Evolutionary conservation across 371 early-diverging fungal species (phyloP), one percentile per base, ranked within the genome.

Genomic region (Mortierella sp.): DNA sequence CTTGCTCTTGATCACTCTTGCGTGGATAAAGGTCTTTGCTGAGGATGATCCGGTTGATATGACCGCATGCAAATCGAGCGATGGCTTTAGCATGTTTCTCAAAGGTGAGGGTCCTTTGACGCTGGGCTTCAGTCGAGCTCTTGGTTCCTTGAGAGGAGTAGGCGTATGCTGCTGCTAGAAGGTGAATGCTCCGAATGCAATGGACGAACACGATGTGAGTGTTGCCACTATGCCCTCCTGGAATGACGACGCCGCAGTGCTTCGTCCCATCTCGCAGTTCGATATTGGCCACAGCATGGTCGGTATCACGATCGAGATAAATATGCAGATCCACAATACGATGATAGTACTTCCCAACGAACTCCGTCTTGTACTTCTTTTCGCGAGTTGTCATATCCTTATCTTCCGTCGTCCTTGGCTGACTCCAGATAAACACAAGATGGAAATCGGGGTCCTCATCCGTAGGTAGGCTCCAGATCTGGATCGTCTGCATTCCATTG

Each of bases 391-490:
- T 10, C 34, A 34, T 34, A 4, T 10, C 34, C 10, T 7, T 34
- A 34, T 34, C n/a, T n/a, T n/a, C n/a, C n/a, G n/a, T 34, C 34
- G 10, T 10, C 10, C 34, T 59, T 16, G 77, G 77, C 24, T 61
- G 56, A 41, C 77, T 69, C 69, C 69, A 76, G 29, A 76, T 57
- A 40, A 49, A 76, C 46, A 60, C 65, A 12, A 76, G 66, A 17
- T 29, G 64, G 19, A 60, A 68, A 25, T 65, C 57, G 19, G 49
- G 13, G 22, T 65, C 47, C 28, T 61, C 66, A 22, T 21, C 41
- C 1, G 58, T 57, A 0, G 77, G 77, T 5, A 76, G 43, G 24
- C 50, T 69, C 77, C 77, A 76, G 7, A 76, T 51, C 31, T 76
- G 77, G 13, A 76, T 41, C 0, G 77, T 68, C 25, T 76, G 77